Evolutionary conservation across 257 asterid genomes (phyloP).

Genomic region (Solanum chmielewskii): DNA sequence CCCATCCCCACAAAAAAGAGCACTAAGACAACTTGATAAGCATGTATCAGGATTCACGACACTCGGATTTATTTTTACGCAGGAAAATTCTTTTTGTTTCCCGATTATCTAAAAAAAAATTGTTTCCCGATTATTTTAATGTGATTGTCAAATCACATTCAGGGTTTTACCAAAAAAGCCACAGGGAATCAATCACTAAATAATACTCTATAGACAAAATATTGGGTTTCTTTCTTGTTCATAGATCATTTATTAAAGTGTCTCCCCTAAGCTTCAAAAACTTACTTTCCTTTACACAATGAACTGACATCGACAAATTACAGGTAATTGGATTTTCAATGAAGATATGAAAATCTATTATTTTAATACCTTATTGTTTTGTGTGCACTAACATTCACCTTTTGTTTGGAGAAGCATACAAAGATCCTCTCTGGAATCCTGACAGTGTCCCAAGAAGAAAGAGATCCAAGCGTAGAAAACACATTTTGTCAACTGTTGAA

Average conservation of each 20-base stretch:
- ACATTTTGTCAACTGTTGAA: slow-evolving; percentile 12
- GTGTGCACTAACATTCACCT: not conserved
- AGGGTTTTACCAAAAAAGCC: not conserved
- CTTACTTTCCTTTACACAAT: not conserved
- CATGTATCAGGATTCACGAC: not conserved
- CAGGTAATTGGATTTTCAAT: not conserved
- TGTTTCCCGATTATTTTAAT: not conserved
- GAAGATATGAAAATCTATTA: not conserved
- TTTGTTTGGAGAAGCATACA: not conserved
- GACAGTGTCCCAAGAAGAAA: slow-evolving; percentile 16
- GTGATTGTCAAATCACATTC: not conserved
- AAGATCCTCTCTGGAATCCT: slow-evolving; percentile 6
- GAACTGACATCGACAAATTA: not conserved
- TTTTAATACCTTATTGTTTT: not conserved
- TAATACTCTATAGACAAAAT: not conserved
- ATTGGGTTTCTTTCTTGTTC: not conserved
- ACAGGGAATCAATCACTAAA: not conserved
- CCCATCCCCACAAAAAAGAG: not conserved
- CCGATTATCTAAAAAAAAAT: not conserved
- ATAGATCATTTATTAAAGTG: not conserved
- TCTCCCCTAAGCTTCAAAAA: not conserved
- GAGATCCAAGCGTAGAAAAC: slow-evolving; percentile 22
- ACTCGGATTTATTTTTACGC: not conserved
- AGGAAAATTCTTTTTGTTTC: not conserved
- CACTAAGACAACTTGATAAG: not conserved